phyloP scores from a whole-genome alignment of 1,284 basidiomycete genomes.

The Irpex rosettiformis region DNA sequence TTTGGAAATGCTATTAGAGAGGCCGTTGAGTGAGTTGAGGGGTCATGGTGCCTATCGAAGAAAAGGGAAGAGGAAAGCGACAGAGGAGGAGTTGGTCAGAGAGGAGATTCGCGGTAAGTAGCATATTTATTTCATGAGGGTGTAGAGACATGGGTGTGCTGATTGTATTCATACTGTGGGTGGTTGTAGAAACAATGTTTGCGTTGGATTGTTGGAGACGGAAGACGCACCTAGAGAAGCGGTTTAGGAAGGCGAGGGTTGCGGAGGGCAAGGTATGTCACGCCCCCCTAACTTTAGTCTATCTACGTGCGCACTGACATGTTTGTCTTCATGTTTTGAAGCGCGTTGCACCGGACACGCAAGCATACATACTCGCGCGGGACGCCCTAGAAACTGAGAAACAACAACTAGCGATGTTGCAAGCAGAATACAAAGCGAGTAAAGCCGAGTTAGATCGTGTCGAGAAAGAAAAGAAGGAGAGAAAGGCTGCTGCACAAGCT shows the following conservation, averaged over 20 bases:
- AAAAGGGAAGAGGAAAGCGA: constrained; percentile 57
- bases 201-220: constrained; percentile 64
- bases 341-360: constrained; percentile 56
- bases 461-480: constrained; percentile 68
- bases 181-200: constrained; percentile 53
- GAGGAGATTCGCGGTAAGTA: constrained; percentile 55
- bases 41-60: constrained; percentile 17
- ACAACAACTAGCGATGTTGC: constrained; percentile 50
- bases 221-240: constrained; percentile 47
- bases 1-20: constrained; percentile 27
- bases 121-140: constrained; percentile 4
- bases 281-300: not conserved
- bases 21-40: not conserved
- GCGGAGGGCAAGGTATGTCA: constrained; percentile 53
- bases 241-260: constrained; percentile 51
- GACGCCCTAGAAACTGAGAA: constrained; percentile 63
- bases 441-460: constrained; percentile 62
- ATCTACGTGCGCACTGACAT: not conserved
- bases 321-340: constrained; percentile 26
- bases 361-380: constrained; percentile 60
- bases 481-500: constrained; percentile 32
- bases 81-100: constrained; percentile 36
- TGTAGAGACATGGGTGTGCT: not conserved
- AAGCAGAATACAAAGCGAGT: constrained; percentile 55
- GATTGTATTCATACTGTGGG: not conserved